These are phyloP conservation scores for Lentinula aciculospora DNA, from an alignment of 768 basidiomycete genomes.

Conservation along the genomic window DNA sequence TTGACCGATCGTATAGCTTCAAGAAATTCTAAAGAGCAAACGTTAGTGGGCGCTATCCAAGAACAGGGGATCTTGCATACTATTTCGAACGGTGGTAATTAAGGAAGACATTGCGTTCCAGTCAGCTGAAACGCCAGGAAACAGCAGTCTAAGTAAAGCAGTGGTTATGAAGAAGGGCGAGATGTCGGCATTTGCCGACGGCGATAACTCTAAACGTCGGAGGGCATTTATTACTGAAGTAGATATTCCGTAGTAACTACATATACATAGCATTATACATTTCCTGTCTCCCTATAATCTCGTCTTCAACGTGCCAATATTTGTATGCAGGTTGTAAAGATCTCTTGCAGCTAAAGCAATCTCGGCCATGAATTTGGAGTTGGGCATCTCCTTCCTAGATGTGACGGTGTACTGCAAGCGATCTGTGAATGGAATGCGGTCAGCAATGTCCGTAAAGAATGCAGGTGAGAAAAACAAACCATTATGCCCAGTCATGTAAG, in stretches of 20 bases:
- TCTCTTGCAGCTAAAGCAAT: constrained; percentile 61
- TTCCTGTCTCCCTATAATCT: background rate
- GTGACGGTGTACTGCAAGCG: constrained; percentile 84
- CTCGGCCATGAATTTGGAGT: constrained; percentile 66
- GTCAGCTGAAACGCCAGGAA: background rate
- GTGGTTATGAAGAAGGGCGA: background rate
- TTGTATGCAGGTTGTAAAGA: constrained; percentile 52
- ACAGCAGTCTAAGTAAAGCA: background rate
- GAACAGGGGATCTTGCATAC: constrained; percentile 24
- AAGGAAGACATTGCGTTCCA: constrained; percentile 29
- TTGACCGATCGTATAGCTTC: constrained; percentile 84
- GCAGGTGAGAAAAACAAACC: constrained; percentile 33
- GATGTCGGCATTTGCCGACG: background rate
- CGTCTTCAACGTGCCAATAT: constrained; percentile 13
- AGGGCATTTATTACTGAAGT: background rate
- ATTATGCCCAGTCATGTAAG: constrained; percentile 89
- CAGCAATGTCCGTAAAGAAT: constrained; percentile 9
- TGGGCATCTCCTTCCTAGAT: constrained; percentile 80
- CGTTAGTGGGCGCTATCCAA: constrained; percentile 4
- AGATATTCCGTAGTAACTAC: background rate
- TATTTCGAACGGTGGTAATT: constrained; percentile 37
- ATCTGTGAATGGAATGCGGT: constrained; percentile 34
- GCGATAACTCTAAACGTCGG: background rate
- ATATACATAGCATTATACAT: background rate
- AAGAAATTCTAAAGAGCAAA: constrained; percentile 59